Evolutionary conservation across 495 filamentous ascomycete species (phyloP).

Genomic region (Beverwykella pulmonaria): DNA sequence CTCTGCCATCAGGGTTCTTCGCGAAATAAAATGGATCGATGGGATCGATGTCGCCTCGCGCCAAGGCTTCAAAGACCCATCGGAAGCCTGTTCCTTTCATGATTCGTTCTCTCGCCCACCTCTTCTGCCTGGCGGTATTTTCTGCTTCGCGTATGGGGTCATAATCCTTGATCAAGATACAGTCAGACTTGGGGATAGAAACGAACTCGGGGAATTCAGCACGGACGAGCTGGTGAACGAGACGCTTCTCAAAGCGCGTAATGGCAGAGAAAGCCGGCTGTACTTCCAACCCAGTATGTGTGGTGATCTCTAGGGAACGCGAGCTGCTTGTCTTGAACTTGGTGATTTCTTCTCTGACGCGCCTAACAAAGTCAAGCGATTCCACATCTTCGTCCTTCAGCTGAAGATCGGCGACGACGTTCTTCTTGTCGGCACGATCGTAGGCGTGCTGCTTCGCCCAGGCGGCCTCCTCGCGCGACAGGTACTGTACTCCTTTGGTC

Average conservation of each 20-base stretch:
- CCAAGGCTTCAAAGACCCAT: conserved; percentile 71
- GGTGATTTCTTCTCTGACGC: conserved; percentile 54
- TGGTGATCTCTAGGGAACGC: conserved; percentile 20
- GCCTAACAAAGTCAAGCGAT: conserved; percentile 57
- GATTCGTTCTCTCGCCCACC: conserved; percentile 50
- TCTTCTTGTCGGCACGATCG: conserved; percentile 45
- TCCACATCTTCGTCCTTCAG: conserved; percentile 58
- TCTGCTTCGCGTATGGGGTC: conserved; percentile 55
- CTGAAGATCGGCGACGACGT: conserved; percentile 51
- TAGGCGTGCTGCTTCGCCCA: conserved; percentile 47
- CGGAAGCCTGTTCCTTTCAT: conserved; percentile 62
- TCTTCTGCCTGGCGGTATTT: conserved; percentile 46
- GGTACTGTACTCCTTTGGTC: conserved; percentile 64
- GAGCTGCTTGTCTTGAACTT: conserved; percentile 48
- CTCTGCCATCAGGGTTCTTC: conserved; percentile 30
- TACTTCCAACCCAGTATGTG: conserved; percentile 1
- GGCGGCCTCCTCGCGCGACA: conserved; percentile 67
- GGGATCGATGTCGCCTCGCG: conserved; percentile 58
- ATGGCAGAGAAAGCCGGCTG: conserved; percentile 18
- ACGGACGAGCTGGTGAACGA: conserved; percentile 70
- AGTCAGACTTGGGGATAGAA: conserved; percentile 51
- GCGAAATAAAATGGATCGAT: conserved; percentile 54
- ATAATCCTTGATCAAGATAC: conserved; percentile 56
- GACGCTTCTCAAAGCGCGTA: conserved; percentile 56
- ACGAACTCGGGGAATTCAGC: conserved; percentile 62